Evolutionary conservation across 129 eudicot species (phyloP), one percentile per base, ranked within the genome.

Genomic region (Centaurea solstitialis): DNA sequence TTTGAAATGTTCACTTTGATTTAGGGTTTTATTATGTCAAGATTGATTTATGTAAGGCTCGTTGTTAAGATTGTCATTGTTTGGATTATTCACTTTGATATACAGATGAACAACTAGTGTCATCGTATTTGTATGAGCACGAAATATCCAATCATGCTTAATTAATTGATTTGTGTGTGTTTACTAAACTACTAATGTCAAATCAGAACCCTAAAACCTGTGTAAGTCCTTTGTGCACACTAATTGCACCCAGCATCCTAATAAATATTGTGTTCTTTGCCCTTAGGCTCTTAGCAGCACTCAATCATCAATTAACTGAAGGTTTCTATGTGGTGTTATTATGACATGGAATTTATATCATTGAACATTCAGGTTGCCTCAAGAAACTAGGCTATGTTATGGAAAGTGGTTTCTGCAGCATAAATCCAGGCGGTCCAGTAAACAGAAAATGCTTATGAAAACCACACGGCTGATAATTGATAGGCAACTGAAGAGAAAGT

Each of bases 391-490:
- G 10, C 24, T 30, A 87, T 78, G 86, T 50, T 84, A 66, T 71
- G 82, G 89, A 79, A 75, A 38, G 82, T 74, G 73, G 47, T 73
- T 73, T 85, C 68, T 20, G 40, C 72, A 18, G 67, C 78, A 72
- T 45, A 79, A 71, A 28, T 57, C 69, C 47, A 20, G 40, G 24
- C 61, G 72, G 43, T 22, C 40, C 22, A 22, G 80, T 75, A 33
- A 45, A 77, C 80, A 47, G 72, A 80, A 73, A 76, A 80, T 74
- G 70, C 81, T 76, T 78, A 69, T 40, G 70, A 80, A 80, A 78
- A 43, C 47, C 73, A 64, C 79, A 61, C 39, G 57, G 72, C 37
- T 80, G 80, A 86, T 38, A 59, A 33, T 68, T 47, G 79, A 73
- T 77, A n/a, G 38, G 57, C 76, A 65, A 72, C 74, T 7, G 22